Evolutionary conservation across 805 yeast species (phyloP), one percentile per base, ranked within the genome.

Genomic region (Ascoidea asiatica): DNA sequence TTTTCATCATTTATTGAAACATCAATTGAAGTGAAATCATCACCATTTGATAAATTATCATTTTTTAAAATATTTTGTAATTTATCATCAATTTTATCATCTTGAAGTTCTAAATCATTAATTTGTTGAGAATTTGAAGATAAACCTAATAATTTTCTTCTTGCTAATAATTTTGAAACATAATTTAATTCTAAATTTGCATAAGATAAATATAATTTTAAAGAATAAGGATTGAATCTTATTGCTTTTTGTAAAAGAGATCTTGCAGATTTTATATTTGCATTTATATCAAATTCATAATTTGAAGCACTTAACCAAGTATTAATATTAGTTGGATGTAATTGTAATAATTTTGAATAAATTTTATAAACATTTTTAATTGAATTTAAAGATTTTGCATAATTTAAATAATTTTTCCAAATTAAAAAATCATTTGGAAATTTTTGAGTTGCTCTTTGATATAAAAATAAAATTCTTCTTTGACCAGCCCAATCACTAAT

Each of bases 231-330:
- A 57, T 90, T 90, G 60, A 92, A 83, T 59, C 95, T 72, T 38
- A 92, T 67, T 29, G 82, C 95, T 52, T 83, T 76, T 61, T 89
- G 96, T 60, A 88, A 78, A 21, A 92, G 70, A 7, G 77, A 76
- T 60, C 99, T 74, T 19, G 97, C 89, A 40, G 95, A 89, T 56
- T 81, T 79, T 40, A 95, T 85, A 53, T 88, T 83, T 38, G 90
- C 84, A 61, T 92, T 87, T 22, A 74, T 75, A 53, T 90, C 96
- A 55, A 85, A 81, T 63, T 92, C 97, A 62, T 86, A 87, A 57
- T 85, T 85, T 23, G 97, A 96, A 20, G 96, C 97, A 55, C 86
- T 75, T 39, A 92, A 75, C 98, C 98, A 92, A 17, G 90, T 83
- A 53, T 81, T 83, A 2, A 87, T 75, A 56, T 89, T 84, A 39